Evolutionary conservation across 2,329 filamentous ascomycete genomes (phyloP).

Genomic region (Botrytis porri): DNA sequence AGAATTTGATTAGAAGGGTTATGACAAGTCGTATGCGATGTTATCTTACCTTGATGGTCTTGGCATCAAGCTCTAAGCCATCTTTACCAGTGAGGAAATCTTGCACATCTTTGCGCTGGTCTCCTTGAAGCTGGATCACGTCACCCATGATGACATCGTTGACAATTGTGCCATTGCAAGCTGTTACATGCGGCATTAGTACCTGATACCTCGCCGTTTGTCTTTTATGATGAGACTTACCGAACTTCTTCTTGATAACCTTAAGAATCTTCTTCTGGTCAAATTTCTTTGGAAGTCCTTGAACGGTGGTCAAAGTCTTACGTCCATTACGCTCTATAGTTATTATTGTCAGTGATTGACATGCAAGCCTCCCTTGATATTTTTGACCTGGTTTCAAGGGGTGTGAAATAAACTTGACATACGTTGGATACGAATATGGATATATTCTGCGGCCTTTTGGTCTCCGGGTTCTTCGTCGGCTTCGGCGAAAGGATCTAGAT

Average conservation of each 20-base stretch:
- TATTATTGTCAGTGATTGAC: constrained; percentile 42
- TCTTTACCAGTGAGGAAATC: constrained; percentile 96
- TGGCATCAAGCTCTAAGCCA: constrained; percentile 87
- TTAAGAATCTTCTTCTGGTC: constrained; percentile 99
- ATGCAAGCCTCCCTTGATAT: background rate
- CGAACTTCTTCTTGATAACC: constrained; percentile 99
- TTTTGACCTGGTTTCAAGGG: background rate
- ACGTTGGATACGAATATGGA: constrained; percentile 99
- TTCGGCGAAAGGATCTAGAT: constrained; percentile 98
- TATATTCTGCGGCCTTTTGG: constrained; percentile 94
- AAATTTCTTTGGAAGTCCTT: constrained; percentile 98
- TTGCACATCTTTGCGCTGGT: constrained; percentile 98
- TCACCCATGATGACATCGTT: constrained; percentile 95
- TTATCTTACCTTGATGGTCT: constrained; percentile 83
- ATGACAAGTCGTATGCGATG: background rate
- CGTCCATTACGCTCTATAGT: constrained; percentile 96
- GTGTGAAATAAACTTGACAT: constrained; percentile 45
- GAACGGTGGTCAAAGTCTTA: constrained; percentile 99
- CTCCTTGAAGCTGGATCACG: constrained; percentile 99
- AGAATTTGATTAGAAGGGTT: constrained; percentile 14
- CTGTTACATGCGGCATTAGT: constrained; percentile 43
- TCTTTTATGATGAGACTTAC: constrained; percentile 47
- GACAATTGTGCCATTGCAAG: constrained; percentile 99
- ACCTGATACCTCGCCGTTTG: background rate
- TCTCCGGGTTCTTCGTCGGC: constrained; percentile 98